Evolutionary conservation across 148 eudicot species (phyloP).

Genomic region (Persicaria maculosa): DNA sequence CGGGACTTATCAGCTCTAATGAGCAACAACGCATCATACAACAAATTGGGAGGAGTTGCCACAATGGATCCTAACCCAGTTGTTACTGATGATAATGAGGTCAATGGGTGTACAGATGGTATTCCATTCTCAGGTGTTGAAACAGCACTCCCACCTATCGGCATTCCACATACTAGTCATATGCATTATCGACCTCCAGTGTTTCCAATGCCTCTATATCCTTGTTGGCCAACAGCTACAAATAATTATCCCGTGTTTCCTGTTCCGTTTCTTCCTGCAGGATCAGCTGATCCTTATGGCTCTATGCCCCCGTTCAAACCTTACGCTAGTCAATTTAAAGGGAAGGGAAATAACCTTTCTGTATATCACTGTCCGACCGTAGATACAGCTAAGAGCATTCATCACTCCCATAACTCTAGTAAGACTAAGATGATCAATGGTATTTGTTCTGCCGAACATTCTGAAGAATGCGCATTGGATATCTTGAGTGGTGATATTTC

Average conservation of each 20-base stretch:
- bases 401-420: constrained; percentile 18
- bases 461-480: constrained; percentile 33
- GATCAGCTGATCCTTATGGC: constrained; percentile 16
- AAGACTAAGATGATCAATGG: constrained; percentile 16
- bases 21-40: not conserved
- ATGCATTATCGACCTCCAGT: not conserved
- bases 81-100: constrained; percentile 18
- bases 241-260: constrained; percentile 3
- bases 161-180: not conserved
- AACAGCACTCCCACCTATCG: not conserved
- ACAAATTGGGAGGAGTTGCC: constrained; percentile 19
- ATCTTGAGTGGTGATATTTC: constrained; percentile 45
- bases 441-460: constrained; percentile 16
- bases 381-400: constrained; percentile 18
- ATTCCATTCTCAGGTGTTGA: constrained; percentile 18
- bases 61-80: constrained; percentile 16
- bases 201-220: not conserved
- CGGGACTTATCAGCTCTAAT: not conserved
- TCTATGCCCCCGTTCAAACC: constrained; percentile 10
- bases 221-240: constrained; percentile 7
- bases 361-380: constrained; percentile 16
- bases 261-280: constrained; percentile 11
- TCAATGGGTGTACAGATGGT: constrained; percentile 22
- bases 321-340: constrained; percentile 7
- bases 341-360: not conserved